Evolutionary conservation across 257 asterid genomes (phyloP).

Genomic region (Striga asiatica): DNA sequence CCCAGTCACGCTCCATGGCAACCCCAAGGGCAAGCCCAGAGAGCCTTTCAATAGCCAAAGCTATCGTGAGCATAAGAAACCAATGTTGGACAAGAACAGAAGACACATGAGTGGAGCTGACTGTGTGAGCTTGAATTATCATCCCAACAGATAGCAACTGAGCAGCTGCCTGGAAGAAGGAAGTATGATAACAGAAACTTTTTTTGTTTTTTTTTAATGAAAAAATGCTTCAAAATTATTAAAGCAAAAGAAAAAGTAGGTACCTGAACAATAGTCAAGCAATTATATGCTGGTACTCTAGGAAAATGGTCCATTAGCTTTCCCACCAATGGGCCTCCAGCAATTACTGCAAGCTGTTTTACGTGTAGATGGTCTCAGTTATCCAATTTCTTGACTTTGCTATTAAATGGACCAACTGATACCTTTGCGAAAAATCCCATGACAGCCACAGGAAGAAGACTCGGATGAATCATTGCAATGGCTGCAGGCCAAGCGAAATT

Average conservation of each 20-base stretch:
- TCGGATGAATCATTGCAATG: conserved; percentile 79
- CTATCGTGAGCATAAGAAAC: conserved; percentile 65
- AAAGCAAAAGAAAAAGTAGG: not conserved
- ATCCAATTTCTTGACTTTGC: conserved; percentile 9
- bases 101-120: conserved; percentile 31
- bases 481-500: conserved; percentile 94
- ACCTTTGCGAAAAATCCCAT: conserved; percentile 83
- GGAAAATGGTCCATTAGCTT: conserved; percentile 92
- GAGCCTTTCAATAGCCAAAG: conserved; percentile 85
- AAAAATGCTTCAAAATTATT: not conserved
- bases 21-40: conserved; percentile 92
- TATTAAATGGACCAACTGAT: conserved; percentile 8
- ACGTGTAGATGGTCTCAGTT: conserved; percentile 17
- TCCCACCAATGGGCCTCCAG: conserved; percentile 97
- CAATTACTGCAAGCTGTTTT: conserved; percentile 73
- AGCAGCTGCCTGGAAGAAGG: conserved; percentile 70
- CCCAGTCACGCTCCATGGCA: conserved; percentile 98
- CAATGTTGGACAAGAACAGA: conserved; percentile 73
- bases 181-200: conserved; percentile 13
- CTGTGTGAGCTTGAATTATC: conserved; percentile 70
- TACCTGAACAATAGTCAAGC: conserved; percentile 72
- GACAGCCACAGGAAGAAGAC: conserved; percentile 94
- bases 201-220: too few species aligned
- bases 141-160: conserved; percentile 83
- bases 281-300: conserved; percentile 78